Evolutionary conservation across 495 filamentous ascomycete genomes (phyloP).

Genomic region (Tuber microsphaerosporum): DNA sequence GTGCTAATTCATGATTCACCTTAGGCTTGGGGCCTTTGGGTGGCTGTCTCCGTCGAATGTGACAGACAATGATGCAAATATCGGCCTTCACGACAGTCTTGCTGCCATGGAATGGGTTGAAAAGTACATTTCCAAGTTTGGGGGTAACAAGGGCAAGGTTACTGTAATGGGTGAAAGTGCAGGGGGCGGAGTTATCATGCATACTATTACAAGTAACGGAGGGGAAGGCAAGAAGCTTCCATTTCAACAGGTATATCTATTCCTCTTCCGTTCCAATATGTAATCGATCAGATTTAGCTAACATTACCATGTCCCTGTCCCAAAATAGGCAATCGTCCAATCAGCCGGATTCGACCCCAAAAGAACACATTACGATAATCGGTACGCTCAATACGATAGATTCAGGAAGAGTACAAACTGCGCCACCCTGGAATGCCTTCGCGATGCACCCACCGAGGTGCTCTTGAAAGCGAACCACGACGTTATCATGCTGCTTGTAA

Average conservation of each 20-base stretch:
- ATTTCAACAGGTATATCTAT: conserved; percentile 31
- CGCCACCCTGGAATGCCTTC: conserved; percentile 25
- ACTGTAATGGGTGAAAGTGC: conserved; percentile 65
- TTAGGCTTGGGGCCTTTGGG: conserved; percentile 54
- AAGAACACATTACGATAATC: background rate
- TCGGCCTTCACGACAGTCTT: conserved; percentile 59
- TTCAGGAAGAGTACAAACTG: conserved; percentile 24
- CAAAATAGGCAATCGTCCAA: conserved; percentile 32
- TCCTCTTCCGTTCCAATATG: background rate
- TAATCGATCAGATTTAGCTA: background rate
- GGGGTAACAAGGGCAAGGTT: conserved; percentile 56
- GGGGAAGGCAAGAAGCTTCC: conserved; percentile 20
- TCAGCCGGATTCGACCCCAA: conserved; percentile 19
- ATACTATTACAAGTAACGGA: conserved; percentile 33
- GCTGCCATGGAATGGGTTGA: conserved; percentile 68
- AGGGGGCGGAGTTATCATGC: conserved; percentile 52
- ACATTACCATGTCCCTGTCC: conserved; percentile 2
- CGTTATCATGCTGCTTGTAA: conserved; percentile 1
- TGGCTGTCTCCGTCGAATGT: conserved; percentile 49
- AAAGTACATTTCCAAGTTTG: conserved; percentile 61
- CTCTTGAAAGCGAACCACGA: conserved; percentile 17
- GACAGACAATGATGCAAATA: conserved; percentile 52
- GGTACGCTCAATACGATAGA: conserved; percentile 8
- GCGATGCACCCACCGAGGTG: conserved; percentile 19
- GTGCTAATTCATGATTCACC: background rate